These are phyloP conservation scores for Plectranthus barbatus DNA, from an alignment of 257 asterid genomes.

Conservation along the genomic window DNA sequence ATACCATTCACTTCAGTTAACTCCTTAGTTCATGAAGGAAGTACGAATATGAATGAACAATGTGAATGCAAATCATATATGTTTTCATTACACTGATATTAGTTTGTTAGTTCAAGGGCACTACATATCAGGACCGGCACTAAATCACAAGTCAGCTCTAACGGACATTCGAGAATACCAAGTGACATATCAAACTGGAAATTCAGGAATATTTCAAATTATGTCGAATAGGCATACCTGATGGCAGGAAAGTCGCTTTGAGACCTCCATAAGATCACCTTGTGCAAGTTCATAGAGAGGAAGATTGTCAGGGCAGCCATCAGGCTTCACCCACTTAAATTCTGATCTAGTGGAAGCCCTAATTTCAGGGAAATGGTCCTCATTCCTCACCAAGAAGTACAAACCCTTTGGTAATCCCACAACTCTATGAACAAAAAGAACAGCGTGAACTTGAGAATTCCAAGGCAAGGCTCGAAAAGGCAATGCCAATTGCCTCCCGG, in stretches of 20 bases:
- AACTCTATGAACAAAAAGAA: conserved; percentile 79
- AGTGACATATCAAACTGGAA: not conserved
- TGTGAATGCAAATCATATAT: not conserved
- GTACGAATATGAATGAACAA: not conserved
- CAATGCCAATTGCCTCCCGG: conserved; percentile 51
- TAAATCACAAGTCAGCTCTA: not conserved
- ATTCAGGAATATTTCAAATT: not conserved
- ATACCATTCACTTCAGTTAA: not conserved
- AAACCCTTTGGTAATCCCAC: conserved; percentile 71
- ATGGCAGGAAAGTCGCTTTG: conserved; percentile 73
- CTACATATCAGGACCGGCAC: not conserved
- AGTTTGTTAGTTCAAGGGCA: not conserved
- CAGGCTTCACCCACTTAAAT: conserved; percentile 80
- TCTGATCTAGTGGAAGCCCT: conserved; percentile 48
- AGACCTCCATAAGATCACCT: conserved; percentile 51
- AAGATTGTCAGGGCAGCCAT: conserved; percentile 75
- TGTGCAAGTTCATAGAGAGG: conserved; percentile 64
- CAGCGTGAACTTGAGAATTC: conserved; percentile 73
- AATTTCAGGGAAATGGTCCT: conserved; percentile 53
- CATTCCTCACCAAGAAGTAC: conserved; percentile 81
- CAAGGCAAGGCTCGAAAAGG: conserved; percentile 78
- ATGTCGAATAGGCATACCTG: conserved; percentile 41
- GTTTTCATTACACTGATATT: not conserved
- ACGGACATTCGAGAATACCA: not conserved
- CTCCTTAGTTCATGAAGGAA: not conserved